phyloP scores from a whole-genome alignment of 2,329 filamentous ascomycete species.

The Phialocephala sp. region DNA sequence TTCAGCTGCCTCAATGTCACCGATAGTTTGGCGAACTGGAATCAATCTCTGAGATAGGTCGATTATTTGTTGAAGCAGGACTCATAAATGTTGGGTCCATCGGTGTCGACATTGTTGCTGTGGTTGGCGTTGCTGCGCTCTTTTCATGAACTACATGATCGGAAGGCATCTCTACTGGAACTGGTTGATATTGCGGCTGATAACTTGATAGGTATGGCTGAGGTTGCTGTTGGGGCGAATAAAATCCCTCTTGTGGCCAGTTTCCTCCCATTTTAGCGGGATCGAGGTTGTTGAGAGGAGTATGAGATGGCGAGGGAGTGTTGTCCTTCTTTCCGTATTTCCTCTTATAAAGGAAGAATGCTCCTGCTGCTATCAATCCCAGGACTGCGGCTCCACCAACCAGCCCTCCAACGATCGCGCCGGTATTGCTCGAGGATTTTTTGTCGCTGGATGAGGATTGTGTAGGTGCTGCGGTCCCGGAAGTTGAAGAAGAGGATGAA shows the following conservation, averaged over 20 bases:
- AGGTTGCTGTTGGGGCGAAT: slow-evolving; percentile 4
- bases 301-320: not conserved
- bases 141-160: slow-evolving; percentile 3
- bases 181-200: slow-evolving; percentile 6
- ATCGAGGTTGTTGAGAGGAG: slow-evolving; percentile 9
- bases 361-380: slow-evolving; percentile 9
- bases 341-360: slow-evolving; percentile 10
- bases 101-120: slow-evolving; percentile 1
- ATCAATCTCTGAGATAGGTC: slow-evolving; percentile 7
- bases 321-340: not conserved
- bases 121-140: not conserved
- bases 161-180: slow-evolving; percentile 8
- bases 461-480: not conserved
- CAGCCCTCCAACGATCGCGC: slow-evolving; percentile 6
- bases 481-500: slow-evolving; percentile 3
- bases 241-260: not conserved
- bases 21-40: not conserved
- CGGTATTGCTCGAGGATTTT: not conserved
- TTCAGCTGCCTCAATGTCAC: not conserved
- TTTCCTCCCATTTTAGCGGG: not conserved
- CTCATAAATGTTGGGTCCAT: not conserved
- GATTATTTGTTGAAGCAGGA: not conserved
- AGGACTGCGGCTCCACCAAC: slow-evolving; percentile 3
- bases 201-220: not conserved
- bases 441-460: not conserved